Base-by-base conservation (phyloP, 176 grass and related monocot species). In the Tillandsia leiboldiana region DNA sequence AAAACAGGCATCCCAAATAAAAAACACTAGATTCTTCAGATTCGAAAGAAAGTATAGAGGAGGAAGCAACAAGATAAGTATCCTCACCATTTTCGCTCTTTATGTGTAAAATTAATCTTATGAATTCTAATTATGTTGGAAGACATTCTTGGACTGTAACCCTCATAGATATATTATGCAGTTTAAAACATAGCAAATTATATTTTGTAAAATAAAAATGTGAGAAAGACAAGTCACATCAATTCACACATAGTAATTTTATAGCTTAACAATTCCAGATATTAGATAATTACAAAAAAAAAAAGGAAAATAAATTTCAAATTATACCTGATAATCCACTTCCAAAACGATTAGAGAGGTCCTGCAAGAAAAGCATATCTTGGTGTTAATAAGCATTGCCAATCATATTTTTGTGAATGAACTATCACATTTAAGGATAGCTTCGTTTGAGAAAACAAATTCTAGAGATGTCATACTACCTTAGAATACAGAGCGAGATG, bases 401-500 rank as follows among this genome's bases (percentile, higher is more conserved):
- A 9, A 76, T 13, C 56, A 61, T n/a, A 22, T 61, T 61, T 61
- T 15, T 18, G 22, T n/a, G 3, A 61, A 20, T 18, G 56, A 23
- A 61, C 17, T n/a, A 2, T 65, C 9, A 82, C 62, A 72, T 63
- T 10, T 49, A 48, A 65, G 54, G 15, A n/a, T 70, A 13, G 63
- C 54, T 8, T 22, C 69, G 47, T 68, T 73, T n/a, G 12, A 12
- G 22, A 65, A 59, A 83, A 51, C 53, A 63, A 64, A 64, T 24
- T 64, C 24, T 68, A 26, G 49, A 10, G 10, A 64, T 51, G 72
- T 54, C 7, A 59, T 47, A 51, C 9, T 88, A 99, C 95, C 90
- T 88, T 91, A 66, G 73, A 66, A 84, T 91, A 83, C n/a, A 88
- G 69, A 49, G 87, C 81, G 18, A 88, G 82, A 88, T 99, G 90